These are phyloP conservation scores for Chara braunii DNA, from an alignment of 139 green algal genomes.

Conservation along the genomic window DNA sequence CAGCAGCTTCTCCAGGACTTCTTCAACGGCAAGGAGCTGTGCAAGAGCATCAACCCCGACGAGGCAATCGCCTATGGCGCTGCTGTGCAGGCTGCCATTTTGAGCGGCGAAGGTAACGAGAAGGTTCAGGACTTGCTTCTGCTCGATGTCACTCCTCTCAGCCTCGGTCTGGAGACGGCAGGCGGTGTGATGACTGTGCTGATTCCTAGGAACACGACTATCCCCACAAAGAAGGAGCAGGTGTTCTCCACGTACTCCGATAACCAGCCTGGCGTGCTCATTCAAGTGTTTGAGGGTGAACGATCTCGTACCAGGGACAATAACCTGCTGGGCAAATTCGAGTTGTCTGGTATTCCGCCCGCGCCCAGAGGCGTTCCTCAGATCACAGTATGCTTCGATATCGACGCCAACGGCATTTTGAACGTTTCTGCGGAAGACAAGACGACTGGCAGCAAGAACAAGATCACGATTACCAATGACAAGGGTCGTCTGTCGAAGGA, in stretches of 20 bases:
- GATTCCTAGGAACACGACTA: conserved; percentile 94
- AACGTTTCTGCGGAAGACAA: conserved; percentile 97
- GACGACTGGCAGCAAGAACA: conserved; percentile 88
- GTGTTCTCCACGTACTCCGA: conserved; percentile 97
- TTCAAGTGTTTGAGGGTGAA: conserved; percentile 87
- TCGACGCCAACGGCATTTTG: conserved; percentile 98
- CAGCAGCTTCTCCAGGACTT: conserved; percentile 95
- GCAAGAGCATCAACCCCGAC: conserved; percentile 99
- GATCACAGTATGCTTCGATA: conserved; percentile 95
- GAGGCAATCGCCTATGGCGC: conserved; percentile 97
- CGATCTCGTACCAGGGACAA: conserved; percentile 86
- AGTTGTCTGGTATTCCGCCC: conserved; percentile 92
- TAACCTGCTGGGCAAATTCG: conserved; percentile 97
- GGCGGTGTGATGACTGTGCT: conserved; percentile 85
- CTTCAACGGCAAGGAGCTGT: conserved; percentile 99
- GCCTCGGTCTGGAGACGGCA: conserved; percentile 91
- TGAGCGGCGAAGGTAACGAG: conserved; percentile 79
- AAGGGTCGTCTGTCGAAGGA: conserved; percentile 96
- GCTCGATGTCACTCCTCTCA: conserved; percentile 92
- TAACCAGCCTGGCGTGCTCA: conserved; percentile 97
- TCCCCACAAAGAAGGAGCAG: conserved; percentile 99
- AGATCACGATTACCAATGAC: conserved; percentile 99
- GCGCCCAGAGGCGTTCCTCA: conserved; percentile 93
- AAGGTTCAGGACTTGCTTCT: conserved; percentile 98
- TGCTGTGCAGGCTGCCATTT: conserved; percentile 91